A percentile compares a stretch with the other conserved stretches of the same genome.
Evolutionary conservation across 225 moss, liverwort and hornwort genomes (phyloP).

Genomic region (Takakia lepidozioides): DNA sequence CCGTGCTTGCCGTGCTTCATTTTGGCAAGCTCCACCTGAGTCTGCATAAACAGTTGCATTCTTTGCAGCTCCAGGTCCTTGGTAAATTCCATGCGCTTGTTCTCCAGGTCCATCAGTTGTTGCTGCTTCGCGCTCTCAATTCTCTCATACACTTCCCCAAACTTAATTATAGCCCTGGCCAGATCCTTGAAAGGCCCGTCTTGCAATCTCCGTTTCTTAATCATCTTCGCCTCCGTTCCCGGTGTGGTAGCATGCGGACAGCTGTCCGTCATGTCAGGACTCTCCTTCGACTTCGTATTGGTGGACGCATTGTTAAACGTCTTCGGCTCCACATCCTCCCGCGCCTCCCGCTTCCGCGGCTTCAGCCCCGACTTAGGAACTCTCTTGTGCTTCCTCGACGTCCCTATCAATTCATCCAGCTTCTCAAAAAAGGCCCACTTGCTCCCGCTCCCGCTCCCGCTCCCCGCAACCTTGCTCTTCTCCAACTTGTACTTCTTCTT

Average conservation of each 20-base stretch:
- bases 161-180: constrained; percentile 47
- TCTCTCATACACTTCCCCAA: constrained; percentile 46
- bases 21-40: constrained; percentile 52
- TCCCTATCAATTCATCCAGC: constrained; percentile 43
- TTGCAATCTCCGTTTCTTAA: constrained; percentile 38
- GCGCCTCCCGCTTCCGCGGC: constrained; percentile 23
- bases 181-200: constrained; percentile 46
- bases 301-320: constrained; percentile 21
- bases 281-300: constrained; percentile 49
- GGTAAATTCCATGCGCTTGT: constrained; percentile 52
- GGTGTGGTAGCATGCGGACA: constrained; percentile 36
- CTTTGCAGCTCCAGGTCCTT: constrained; percentile 51
- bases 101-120: constrained; percentile 49
- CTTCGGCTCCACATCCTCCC: constrained; percentile 27
- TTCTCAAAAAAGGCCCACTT: constrained; percentile 45
- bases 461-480: constrained; percentile 34
- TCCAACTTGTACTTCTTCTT: constrained; percentile 60
- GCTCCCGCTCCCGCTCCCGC: constrained; percentile 25
- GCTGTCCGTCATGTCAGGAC: constrained; percentile 53
- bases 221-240: constrained; percentile 37
- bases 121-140: constrained; percentile 53
- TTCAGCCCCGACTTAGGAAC: constrained; percentile 11
- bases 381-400: constrained; percentile 35
- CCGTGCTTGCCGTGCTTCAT: constrained; percentile 44
- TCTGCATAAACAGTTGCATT: constrained; percentile 57